Evolutionary conservation across 257 asterid species (phyloP), one percentile per base, ranked within the genome.

Genomic region (Verbascum thapsus): DNA sequence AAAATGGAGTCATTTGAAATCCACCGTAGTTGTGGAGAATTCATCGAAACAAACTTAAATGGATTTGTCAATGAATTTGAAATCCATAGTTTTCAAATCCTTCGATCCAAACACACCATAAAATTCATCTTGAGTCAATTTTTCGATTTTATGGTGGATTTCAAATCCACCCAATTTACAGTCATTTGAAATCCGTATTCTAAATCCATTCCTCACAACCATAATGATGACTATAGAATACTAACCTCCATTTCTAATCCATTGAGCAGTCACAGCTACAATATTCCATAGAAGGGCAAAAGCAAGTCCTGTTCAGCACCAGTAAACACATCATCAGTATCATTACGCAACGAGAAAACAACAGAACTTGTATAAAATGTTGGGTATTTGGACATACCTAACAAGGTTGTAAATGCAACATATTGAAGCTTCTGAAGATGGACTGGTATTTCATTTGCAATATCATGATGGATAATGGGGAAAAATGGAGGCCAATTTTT

Each of bases 401-500:
- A 76, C 35, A 81, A 85, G 70, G 96, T 86, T 66, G 98, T 76
- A 75, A 91, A 86, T 45, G 98, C 96, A 70, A 91, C 95, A 61
- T 91, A 91, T 65, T 88, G 98, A 68, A 91, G 72, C 85, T 72
- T 88, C 77, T 91, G 98, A 57, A 91, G 85, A 75, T 91, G 98
- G 68, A 91, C 72, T 43, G 98, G 98, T 67, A 88, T 91, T 64
- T 91, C 98, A 78, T 85, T 91, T 6, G 92, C 92, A 41, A 91
- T 80, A 69, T 91, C 98, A 53, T 91, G 96, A 74, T 91, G 98
- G 63, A 91, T 91, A 38, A 91, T 85, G 12, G 98, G 98, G 66
- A 91, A 86, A 85, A 88, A 91, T 1, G 98, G 92, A 66, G 98
- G 98, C 98, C 98, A 91, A 49, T 91, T 91, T 80, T 88, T 91